Evolutionary conservation across 208 protist genomes (phyloP), one percentile per base, ranked within the genome.

Genomic region (Crithidia thermophila): DNA sequence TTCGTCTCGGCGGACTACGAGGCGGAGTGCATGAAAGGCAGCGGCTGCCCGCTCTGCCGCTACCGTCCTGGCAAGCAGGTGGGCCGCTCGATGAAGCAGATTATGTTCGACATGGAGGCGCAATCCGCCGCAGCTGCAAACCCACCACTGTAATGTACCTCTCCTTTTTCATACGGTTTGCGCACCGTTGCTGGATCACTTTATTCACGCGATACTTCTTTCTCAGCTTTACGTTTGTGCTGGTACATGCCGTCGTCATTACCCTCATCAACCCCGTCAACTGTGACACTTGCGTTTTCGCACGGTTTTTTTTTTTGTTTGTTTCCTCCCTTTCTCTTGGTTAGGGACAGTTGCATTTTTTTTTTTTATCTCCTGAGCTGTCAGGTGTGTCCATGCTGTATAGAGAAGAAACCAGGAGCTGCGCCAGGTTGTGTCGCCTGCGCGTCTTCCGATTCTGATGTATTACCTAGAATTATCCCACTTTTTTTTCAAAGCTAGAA

Each of bases 1-100:
- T 98, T 98, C 75, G 76, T 86, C 65, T 86, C 81, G 13, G 81
- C 83, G 2, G 93, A 98, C 39, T 98, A 97, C 67, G 94, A 98
- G 84, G 81, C 79, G 30, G 87, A 94, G 73, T 87, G 79, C 62
- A 94, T 96, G 79, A 90, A 95, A 67, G 91, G 89, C 4, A 80
- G 70, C 42, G 82, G 85, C 8, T 98, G 96, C 67, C 94, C 96
- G 5, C 59, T 98, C 20, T 98, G 96, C 76, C 80, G 87, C 3
- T 82, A 89, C 63, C 86, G 87, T 39, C 87, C 86, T 27, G 82
- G 85, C 7, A 63, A 66, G 39, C 75, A 91, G 52, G 77, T 87
- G 34, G 55, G 72, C 30, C 80, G 78, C 50, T 76, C 84, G 3
- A 81, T 93, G 51, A 73, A 83, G 42, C 77, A 91, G 25, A 86